Base-by-base conservation (phyloP, 108 stramenopile species). In the Skeletonema grethae region DNA sequence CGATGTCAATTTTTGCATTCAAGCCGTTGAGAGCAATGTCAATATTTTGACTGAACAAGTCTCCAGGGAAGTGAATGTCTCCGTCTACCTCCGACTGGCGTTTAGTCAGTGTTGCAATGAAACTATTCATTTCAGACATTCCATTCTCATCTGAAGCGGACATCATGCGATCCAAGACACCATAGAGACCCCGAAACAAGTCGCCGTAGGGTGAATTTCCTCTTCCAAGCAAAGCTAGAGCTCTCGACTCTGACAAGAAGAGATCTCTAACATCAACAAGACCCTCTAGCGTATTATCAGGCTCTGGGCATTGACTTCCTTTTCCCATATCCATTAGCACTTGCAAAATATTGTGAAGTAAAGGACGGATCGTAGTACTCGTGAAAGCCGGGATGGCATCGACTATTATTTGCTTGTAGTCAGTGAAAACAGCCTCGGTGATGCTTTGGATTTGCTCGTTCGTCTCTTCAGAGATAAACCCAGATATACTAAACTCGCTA, bases 1-100 rank as follows among this genome's bases (percentile, higher is more conserved):
- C 64, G n/a, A 93, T 29, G 46, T 71, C 63, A 25, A 90, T 75
- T 15, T 38, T 75, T 35, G 90, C 88, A n/a, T 88, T 75, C 1
- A 93, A 73, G 11, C 87, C 90, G 58, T 87, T 86, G 15, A 88
- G 66, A 13, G 73, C 57, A 24, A 93, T 61, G 5, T 83, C 61
- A 7, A 72, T 55, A 20, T 81, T 84, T 62, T 67, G 65, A 38
- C 22, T 61, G 38, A 73, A 84, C 0, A 84, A 13, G 3, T 70
- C 46, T 24, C 71, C 79, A 31, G 45, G 67, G 56, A 45, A 84
- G 57, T 65, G 7, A 31, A 83, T 41, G 38, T 70, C 64, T 24
- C 82, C 82, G 22, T 22, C 34, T 25, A 39, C 56, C 35, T 29
- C 67, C 20, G 77, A 78, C 32, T 78, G 77, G 39, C 62, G 41